Evolutionary conservation across 2,329 filamentous ascomycete genomes (phyloP), one percentile per base, ranked within the genome.

Genomic region (Fusarium pseudocircinatum): DNA sequence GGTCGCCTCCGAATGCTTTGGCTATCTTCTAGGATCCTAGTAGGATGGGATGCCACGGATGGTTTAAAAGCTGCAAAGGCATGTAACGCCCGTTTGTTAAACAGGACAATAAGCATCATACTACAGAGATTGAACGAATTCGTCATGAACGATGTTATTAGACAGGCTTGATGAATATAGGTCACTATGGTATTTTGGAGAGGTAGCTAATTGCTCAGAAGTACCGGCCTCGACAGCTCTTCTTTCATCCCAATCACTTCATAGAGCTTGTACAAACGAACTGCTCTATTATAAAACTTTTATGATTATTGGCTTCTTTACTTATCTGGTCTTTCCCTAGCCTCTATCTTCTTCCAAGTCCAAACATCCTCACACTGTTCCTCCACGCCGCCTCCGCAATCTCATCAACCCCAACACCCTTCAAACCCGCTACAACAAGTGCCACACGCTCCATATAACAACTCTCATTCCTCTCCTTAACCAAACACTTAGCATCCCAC

Each of bases 381-480:
- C 42, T 72, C 81, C 81, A 83, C 6, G 82, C 82, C 16, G 80
- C 81, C 14, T 82, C 77, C 0, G 81, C 81, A 30, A 88, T 81
- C 52, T 87, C 82, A 26, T 86, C 81, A 0, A 87, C 79, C 4
- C 71, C 46, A 4, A 84, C 44, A 1, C 82, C 85, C 66, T 85
- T 87, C 56, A 88, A 61, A 13, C 86, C 86, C 6, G 86, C 86
- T 9, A 87, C 85, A 2, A 87, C 78, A 54, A 82, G 78, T 1
- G 84, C 86, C 39, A 88, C 85, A 50, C 82, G 78, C 44, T 83
- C 83, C 18, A 88, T 85, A 1, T 77, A 78, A 69, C 85, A 87
- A 53, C 85, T 87, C 73, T 88, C 86, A 67, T 88, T 87, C 44
- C 85, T 78, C 63, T 84, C 84, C 71, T 88, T 88, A 4, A 88